Base-by-base conservation (phyloP, 495 filamentous ascomycete species). In the Amorphotheca resinae region DNA sequence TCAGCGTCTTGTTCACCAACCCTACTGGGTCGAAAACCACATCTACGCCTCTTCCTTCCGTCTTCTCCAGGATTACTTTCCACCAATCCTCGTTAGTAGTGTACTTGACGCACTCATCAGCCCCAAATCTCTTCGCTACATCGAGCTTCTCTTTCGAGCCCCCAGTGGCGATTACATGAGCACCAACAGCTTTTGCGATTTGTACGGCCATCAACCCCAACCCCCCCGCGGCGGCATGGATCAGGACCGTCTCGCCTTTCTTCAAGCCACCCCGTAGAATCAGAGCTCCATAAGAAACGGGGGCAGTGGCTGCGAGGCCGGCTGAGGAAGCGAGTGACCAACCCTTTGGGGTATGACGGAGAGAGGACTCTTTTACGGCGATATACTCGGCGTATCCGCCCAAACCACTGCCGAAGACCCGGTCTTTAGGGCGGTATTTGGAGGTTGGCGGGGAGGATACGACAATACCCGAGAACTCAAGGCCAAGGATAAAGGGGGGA, bases 191-290 rank as follows among this genome's bases (percentile, higher is more conserved):
- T 61, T 81, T 82, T 0, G 48, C 41, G 12, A 50, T 50, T 23
- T 50, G 48, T 3, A 45, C 42, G 14, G 50, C 45, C 45, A 49
- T 45, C 32, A 45, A 33, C 4, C 45, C 45, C 15, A 82, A 76
- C 0, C 77, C 79, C 2, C 79, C 79, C 1, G 79, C 79, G 1
- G 76, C 77, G 22, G 77, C 79, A 59, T 82, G 46, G 9, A 53
- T 35, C 3, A 50, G 34, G 1, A 50, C 42, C 0, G 46, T 53
- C 18, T 82, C 79, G 1, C 76, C 77, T 12, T 62, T 56, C 53
- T 77, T 67, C 7, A 80, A 59, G 2, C 69, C 64, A 1, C 72
- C 79, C 20, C 78, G 56, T 7, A 66, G 65, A 18, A 83, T 74
- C 18, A 84, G 58, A 9, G 63, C 79, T 2, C 54, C 54, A 43